Percentiles rank a stretch among this genome's conserved stretches.
Evolutionary conservation across 495 filamentous ascomycete genomes (phyloP).

Genomic region (Delitschia confertaspora): DNA sequence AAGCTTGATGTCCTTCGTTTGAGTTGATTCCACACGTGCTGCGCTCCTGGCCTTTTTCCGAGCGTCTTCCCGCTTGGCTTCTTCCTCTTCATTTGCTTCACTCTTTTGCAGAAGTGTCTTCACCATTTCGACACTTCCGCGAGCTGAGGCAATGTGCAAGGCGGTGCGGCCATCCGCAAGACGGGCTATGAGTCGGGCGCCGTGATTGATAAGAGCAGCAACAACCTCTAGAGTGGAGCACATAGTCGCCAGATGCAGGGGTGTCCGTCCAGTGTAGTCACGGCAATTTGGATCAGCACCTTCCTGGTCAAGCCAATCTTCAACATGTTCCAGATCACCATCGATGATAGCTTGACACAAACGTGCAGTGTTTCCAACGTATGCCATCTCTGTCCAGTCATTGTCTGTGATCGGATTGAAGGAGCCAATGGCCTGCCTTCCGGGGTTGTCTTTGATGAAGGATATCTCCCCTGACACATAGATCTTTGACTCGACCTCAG

Average conservation of each 20-base stretch:
- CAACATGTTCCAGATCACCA: slow-evolving; percentile 54
- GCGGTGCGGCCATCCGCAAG: slow-evolving; percentile 71
- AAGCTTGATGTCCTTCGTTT: slow-evolving; percentile 26
- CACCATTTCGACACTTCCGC: slow-evolving; percentile 60
- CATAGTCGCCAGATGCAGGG: slow-evolving; percentile 65
- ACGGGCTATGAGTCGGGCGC: slow-evolving; percentile 61
- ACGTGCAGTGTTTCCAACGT: slow-evolving; percentile 59
- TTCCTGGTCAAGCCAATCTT: slow-evolving; percentile 56
- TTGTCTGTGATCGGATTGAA: slow-evolving; percentile 75
- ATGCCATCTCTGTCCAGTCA: slow-evolving; percentile 72
- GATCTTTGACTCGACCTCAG: slow-evolving; percentile 59
- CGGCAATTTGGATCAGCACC: slow-evolving; percentile 52
- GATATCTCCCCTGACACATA: slow-evolving; percentile 61
- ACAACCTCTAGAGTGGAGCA: slow-evolving; percentile 59
- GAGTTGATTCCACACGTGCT: slow-evolving; percentile 12
- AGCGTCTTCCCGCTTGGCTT: slow-evolving; percentile 47
- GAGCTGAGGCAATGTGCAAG: slow-evolving; percentile 64
- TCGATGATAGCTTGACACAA: slow-evolving; percentile 73
- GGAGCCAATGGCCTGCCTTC: slow-evolving; percentile 58
- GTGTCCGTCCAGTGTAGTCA: slow-evolving; percentile 74
- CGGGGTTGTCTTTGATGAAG: slow-evolving; percentile 72
- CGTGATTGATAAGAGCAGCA: slow-evolving; percentile 58
- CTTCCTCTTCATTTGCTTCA: slow-evolving; percentile 58
- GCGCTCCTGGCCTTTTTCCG: slow-evolving; percentile 34
- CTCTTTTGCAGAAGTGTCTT: slow-evolving; percentile 61